phyloP scores from a whole-genome alignment of 805 yeast genomes.

The Yarrowia deformans region DNA sequence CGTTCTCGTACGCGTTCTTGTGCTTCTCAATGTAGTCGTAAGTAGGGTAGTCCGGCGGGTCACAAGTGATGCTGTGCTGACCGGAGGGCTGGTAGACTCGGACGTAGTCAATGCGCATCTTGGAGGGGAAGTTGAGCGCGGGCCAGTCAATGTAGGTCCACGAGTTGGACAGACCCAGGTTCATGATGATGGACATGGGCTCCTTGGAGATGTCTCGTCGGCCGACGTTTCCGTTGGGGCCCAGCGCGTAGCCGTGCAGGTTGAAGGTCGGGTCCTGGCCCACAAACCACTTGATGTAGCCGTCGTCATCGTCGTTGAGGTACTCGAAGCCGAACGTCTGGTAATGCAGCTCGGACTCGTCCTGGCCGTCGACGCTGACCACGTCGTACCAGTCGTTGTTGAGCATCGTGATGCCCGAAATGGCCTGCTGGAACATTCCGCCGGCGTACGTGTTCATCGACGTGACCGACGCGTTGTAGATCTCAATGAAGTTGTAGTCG shows the following conservation, averaged over 20 bases:
- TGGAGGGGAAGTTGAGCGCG: constrained; percentile 73
- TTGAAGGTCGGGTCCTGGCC: constrained; percentile 83
- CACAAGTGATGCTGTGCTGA: constrained; percentile 72
- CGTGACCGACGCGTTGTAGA: constrained; percentile 72
- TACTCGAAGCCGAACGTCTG: constrained; percentile 84
- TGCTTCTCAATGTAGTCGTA: constrained; percentile 79
- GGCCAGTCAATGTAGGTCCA: constrained; percentile 97
- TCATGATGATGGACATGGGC: constrained; percentile 89
- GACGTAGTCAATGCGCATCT: constrained; percentile 81
- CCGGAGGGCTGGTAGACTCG: constrained; percentile 88
- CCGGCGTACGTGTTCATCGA: constrained; percentile 89
- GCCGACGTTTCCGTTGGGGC: constrained; percentile 90
- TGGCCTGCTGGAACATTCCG: constrained; percentile 93
- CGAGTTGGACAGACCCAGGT: constrained; percentile 86
- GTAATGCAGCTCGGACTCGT: constrained; percentile 56
- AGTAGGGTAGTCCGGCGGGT: constrained; percentile 86
- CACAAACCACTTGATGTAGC: constrained; percentile 86
- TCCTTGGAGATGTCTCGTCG: constrained; percentile 85
- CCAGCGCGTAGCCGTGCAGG: constrained; percentile 72
- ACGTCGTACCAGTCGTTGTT: constrained; percentile 83
- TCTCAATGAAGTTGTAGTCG: constrained; percentile 79
- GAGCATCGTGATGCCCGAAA: constrained; percentile 80
- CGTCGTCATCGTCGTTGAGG: constrained; percentile 68
- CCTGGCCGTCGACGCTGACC: constrained; percentile 57
- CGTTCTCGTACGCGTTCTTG: constrained; percentile 68